These are phyloP conservation scores for Leishmania major DNA, from an alignment of 208 protist species.

Conservation along the genomic window DNA sequence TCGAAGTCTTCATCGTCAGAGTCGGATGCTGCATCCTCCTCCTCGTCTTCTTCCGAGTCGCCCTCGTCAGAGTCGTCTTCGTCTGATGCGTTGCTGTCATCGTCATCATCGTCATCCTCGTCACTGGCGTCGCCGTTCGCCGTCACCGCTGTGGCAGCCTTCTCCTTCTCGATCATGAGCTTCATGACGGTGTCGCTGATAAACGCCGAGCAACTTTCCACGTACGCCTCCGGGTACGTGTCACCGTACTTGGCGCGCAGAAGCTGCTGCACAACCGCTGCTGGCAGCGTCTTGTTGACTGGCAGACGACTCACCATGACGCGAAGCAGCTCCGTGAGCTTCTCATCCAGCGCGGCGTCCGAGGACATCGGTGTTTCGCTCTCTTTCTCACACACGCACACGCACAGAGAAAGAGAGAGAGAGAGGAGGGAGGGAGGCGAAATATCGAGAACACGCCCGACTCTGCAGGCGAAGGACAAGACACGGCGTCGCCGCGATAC, in stretches of 20 bases:
- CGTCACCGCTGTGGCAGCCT: constrained; percentile 7
- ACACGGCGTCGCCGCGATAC: not conserved
- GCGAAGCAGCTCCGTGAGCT: constrained; percentile 65
- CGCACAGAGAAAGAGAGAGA: too few species aligned
- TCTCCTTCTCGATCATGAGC: constrained; percentile 35
- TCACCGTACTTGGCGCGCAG: constrained; percentile 63
- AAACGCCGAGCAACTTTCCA: constrained; percentile 47
- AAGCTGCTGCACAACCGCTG: constrained; percentile 70
- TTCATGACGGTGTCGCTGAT: constrained; percentile 50
- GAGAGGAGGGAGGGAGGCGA: not conserved
- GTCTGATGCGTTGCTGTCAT: constrained; percentile 1
- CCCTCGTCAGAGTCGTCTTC: constrained; percentile 24
- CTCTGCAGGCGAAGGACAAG: not conserved
- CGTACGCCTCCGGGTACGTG: constrained; percentile 61
- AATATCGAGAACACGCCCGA: not conserved
- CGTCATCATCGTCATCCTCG: constrained; percentile 20
- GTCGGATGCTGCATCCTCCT: constrained; percentile 33
- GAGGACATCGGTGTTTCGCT: constrained; percentile 7
- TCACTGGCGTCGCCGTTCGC: constrained; percentile 3
- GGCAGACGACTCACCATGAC: constrained; percentile 72
- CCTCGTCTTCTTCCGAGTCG: constrained; percentile 39
- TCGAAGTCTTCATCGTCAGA: constrained; percentile 43
- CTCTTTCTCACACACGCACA: not conserved
- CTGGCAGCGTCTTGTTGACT: constrained; percentile 71
- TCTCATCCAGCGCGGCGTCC: constrained; percentile 55